Conservation (phyloP, 495 filamentous ascomycete species). For the Annulohypoxylon stygium region DNA sequence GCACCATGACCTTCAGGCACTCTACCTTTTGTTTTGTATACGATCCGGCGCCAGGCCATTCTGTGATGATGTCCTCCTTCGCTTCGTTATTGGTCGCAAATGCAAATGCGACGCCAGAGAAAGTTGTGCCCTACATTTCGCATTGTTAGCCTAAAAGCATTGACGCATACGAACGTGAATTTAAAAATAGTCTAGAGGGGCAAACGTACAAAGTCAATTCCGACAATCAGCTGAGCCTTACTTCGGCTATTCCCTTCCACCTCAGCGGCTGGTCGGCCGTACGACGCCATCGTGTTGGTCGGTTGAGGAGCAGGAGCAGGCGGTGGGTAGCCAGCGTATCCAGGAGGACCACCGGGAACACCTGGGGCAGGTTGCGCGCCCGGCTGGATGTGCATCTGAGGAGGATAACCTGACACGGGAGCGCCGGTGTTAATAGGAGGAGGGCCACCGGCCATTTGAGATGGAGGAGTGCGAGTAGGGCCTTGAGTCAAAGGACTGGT, state of each 20-base stretch:
- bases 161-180: slow-evolving; percentile 6
- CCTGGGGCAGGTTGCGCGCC: slow-evolving; percentile 64
- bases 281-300: slow-evolving; percentile 53
- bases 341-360: slow-evolving; percentile 63
- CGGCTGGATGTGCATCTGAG: slow-evolving; percentile 65
- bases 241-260: slow-evolving; percentile 87
- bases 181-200: background rate
- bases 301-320: slow-evolving; percentile 58
- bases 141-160: slow-evolving; percentile 42
- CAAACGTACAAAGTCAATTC: slow-evolving; percentile 80
- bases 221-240: slow-evolving; percentile 84
- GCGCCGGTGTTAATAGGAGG: slow-evolving; percentile 77
- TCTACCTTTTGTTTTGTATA: slow-evolving; percentile 81
- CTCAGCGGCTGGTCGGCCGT: slow-evolving; percentile 70
- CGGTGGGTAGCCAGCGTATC: slow-evolving; percentile 58
- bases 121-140: slow-evolving; percentile 73
- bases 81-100: slow-evolving; percentile 82
- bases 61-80: slow-evolving; percentile 83
- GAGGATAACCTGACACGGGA: slow-evolving; percentile 66
- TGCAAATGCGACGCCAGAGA: slow-evolving; percentile 80
- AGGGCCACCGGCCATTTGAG: slow-evolving; percentile 76
- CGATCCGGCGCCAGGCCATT: slow-evolving; percentile 81
- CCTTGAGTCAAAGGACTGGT: slow-evolving; percentile 63
- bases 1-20: background rate
- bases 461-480: slow-evolving; percentile 64